These are phyloP conservation scores for Fusarium verrucosum DNA, from an alignment of 2,329 filamentous ascomycete genomes.

Conservation along the genomic window DNA sequence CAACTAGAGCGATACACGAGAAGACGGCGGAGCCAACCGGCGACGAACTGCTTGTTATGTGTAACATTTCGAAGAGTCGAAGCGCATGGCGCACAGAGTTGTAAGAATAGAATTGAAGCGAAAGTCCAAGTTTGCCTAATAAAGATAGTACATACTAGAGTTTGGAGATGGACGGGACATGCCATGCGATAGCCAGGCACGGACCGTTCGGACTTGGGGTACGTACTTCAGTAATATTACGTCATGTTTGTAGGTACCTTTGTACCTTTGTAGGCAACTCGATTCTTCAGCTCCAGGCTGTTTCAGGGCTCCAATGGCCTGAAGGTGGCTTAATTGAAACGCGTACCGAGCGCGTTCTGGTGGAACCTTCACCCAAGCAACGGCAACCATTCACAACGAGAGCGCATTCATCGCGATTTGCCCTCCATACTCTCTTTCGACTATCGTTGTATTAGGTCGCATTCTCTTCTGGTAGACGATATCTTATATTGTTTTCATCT, in stretches of 20 bases:
- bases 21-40: constrained; percentile 84
- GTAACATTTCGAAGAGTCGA: constrained; percentile 56
- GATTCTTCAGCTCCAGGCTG: not conserved
- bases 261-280: not conserved
- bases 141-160: too few species aligned
- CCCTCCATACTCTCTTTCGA: not conserved
- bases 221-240: constrained; percentile 35
- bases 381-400: constrained; percentile 8
- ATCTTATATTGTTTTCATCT: not conserved
- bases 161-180: too few species aligned
- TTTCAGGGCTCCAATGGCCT: too few species aligned
- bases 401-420: constrained; percentile 22
- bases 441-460: not conserved
- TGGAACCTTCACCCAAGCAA: constrained; percentile 16
- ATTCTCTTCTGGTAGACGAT: not conserved
- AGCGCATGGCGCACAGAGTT: constrained; percentile 44
- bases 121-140: constrained; percentile 2
- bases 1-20: constrained; percentile 74
- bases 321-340: constrained; percentile 40
- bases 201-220: constrained; percentile 32
- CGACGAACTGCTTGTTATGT: constrained; percentile 63
- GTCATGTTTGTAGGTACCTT: constrained; percentile 23
- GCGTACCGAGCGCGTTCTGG: constrained; percentile 30
- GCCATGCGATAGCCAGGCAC: constrained; percentile 38
- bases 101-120: constrained; percentile 37